These are phyloP conservation scores for Aspergillus sp. DNA, from an alignment of 2,329 filamentous ascomycete species.

Conservation along the genomic window DNA sequence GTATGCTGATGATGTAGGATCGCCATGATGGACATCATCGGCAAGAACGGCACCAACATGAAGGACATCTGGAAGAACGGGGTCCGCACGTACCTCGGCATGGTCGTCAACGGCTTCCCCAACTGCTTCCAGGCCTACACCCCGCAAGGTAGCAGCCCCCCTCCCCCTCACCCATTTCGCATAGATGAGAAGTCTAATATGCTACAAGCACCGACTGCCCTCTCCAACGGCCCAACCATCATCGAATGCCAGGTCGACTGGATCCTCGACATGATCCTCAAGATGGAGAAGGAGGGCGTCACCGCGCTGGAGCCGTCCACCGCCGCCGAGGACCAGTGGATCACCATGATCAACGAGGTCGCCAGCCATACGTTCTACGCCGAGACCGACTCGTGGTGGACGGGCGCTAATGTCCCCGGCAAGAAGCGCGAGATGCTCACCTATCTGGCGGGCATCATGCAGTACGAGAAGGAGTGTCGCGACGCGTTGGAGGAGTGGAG, in stretches of 20 bases:
- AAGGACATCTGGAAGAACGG: slow-evolving; percentile 27
- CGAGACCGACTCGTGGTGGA: slow-evolving; percentile 43
- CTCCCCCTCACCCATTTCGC: neutral
- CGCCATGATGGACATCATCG: slow-evolving; percentile 30
- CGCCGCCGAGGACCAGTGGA: neutral
- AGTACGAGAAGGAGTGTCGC: neutral
- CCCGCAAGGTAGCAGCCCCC: slow-evolving; percentile 35
- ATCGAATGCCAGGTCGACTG: slow-evolving; percentile 43
- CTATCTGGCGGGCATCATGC: slow-evolving; percentile 18
- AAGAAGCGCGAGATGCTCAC: slow-evolving; percentile 53
- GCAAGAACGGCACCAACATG: slow-evolving; percentile 26
- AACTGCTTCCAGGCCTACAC: slow-evolving; percentile 53
- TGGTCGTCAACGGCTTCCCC: slow-evolving; percentile 37
- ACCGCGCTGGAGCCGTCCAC: neutral
- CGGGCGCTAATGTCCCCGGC: slow-evolving; percentile 55
- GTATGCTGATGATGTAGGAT: slow-evolving; percentile 18
- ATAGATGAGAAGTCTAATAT: too few relatives aligned
- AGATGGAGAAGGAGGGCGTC: slow-evolving; percentile 14
- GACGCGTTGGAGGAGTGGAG: neutral
- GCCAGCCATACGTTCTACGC: neutral
- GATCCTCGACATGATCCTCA: slow-evolving; percentile 48
- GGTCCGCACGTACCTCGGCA: slow-evolving; percentile 36
- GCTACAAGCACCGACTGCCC: slow-evolving; percentile 46
- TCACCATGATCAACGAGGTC: neutral
- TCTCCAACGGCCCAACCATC: slow-evolving; percentile 43